Evolutionary conservation across 2,329 filamentous ascomycete species (phyloP).

Genomic region (Leptographium galeiforme): DNA sequence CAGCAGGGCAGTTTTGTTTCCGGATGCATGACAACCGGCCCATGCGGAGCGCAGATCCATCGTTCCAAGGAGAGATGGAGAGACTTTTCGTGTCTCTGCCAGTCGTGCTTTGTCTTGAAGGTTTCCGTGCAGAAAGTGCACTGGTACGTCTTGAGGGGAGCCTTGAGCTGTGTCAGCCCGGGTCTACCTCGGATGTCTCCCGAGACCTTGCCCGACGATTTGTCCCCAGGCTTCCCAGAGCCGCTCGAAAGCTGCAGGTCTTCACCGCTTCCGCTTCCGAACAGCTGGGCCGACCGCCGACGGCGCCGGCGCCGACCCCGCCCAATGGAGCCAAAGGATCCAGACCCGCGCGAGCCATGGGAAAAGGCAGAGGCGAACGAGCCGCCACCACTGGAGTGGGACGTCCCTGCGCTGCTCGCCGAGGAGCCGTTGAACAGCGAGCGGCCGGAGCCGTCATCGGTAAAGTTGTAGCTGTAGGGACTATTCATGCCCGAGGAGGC

Average conservation of each 20-base stretch:
- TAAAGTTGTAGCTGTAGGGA: slow-evolving; percentile 41
- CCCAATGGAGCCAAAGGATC: slow-evolving; percentile 33
- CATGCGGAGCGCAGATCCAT: slow-evolving; percentile 51
- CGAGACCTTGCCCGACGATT: slow-evolving; percentile 14
- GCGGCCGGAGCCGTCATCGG: slow-evolving; percentile 45
- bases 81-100: slow-evolving; percentile 59
- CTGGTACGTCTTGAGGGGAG: slow-evolving; percentile 44
- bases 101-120: slow-evolving; percentile 55
- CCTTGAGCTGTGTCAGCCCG: slow-evolving; percentile 16
- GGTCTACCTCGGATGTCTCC: slow-evolving; percentile 18
- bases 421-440: slow-evolving; percentile 48
- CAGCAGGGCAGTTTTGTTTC: slow-evolving; percentile 44
- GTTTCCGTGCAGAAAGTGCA: slow-evolving; percentile 58
- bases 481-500: slow-evolving; percentile 43
- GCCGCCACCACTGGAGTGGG: slow-evolving; percentile 39
- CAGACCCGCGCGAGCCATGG: slow-evolving; percentile 42
- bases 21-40: slow-evolving; percentile 40
- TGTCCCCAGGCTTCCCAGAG: not conserved
- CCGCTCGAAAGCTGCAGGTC: not conserved
- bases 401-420: slow-evolving; percentile 46
- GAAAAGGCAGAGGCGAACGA: slow-evolving; percentile 48
- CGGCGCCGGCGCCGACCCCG: slow-evolving; percentile 37
- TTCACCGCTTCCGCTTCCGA: not conserved
- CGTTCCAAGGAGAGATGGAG: slow-evolving; percentile 50
- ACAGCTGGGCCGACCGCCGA: slow-evolving; percentile 23